A percentile compares a stretch with the other conserved stretches of the same genome.
phyloP scores from a whole-genome alignment of 2,329 filamentous ascomycete genomes.

The Botrytis sinoallii region DNA sequence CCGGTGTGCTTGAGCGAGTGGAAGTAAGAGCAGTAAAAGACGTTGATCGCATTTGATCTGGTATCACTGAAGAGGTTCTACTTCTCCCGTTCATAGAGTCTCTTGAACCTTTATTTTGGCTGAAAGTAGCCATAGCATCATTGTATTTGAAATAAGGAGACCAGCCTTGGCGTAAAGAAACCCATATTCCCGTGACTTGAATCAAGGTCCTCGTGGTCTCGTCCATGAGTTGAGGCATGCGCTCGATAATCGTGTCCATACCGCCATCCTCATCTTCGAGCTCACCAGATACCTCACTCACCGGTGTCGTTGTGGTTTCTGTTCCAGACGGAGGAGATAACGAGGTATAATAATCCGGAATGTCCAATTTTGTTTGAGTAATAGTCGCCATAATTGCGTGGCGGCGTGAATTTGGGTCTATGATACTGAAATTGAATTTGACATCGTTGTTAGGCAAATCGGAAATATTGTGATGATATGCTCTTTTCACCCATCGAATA shows the following conservation, averaged over 20 bases:
- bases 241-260: slow-evolving; percentile 32
- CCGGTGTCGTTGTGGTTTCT: slow-evolving; percentile 40
- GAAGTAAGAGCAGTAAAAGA: slow-evolving; percentile 5
- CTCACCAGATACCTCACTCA: slow-evolving; percentile 21
- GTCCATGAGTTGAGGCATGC: slow-evolving; percentile 42
- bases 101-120: slow-evolving; percentile 18
- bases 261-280: slow-evolving; percentile 7
- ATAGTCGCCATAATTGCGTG: slow-evolving; percentile 74
- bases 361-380: slow-evolving; percentile 60
- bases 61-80: slow-evolving; percentile 33
- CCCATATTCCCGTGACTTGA: slow-evolving; percentile 51
- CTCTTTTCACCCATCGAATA: slow-evolving; percentile 65
- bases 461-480: slow-evolving; percentile 38
- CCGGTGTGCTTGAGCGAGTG: slow-evolving; percentile 29
- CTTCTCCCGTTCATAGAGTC: slow-evolving; percentile 21
- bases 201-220: slow-evolving; percentile 49
- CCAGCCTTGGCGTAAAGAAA: slow-evolving; percentile 48
- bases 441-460: slow-evolving; percentile 40
- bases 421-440: slow-evolving; percentile 74
- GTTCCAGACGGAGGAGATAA: slow-evolving; percentile 50
- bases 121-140: slow-evolving; percentile 30
- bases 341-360: slow-evolving; percentile 65
- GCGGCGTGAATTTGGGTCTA: slow-evolving; percentile 64
- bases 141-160: slow-evolving; percentile 40
- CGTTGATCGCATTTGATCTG: slow-evolving; percentile 26